Evolutionary conservation across 2,329 filamentous ascomycete species (phyloP).

Genomic region (Neocatenulostroma microsporum): DNA sequence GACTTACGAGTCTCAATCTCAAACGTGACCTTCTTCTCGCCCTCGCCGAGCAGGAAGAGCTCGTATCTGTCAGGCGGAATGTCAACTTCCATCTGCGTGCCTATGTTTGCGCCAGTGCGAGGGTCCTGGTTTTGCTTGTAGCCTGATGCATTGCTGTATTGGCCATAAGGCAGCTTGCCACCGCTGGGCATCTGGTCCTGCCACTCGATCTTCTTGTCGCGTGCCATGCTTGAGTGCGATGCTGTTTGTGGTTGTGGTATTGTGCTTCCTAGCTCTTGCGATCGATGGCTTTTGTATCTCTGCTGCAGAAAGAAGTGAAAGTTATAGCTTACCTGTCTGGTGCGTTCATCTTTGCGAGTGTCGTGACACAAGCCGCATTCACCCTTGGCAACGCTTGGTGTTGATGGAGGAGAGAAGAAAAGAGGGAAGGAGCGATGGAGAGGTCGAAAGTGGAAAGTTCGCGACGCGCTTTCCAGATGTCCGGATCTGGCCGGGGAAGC

Average conservation of each 20-base stretch:
- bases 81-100: conserved; percentile 25
- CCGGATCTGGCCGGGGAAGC: not conserved
- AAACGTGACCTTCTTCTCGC: conserved; percentile 89
- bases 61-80: conserved; percentile 61
- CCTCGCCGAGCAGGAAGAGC: conserved; percentile 77
- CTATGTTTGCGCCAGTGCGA: conserved; percentile 14
- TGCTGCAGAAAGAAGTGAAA: conserved; percentile 6
- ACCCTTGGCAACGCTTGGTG: not conserved
- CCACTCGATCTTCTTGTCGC: not conserved
- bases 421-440: conserved; percentile 11
- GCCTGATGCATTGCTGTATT: conserved; percentile 10
- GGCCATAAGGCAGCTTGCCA: conserved; percentile 5
- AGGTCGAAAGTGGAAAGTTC: not conserved
- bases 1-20: conserved; percentile 77
- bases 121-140: conserved; percentile 12
- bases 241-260: conserved; percentile 6
- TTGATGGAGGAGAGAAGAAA: conserved; percentile 1
- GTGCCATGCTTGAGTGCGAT: conserved; percentile 7
- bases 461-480: not conserved
- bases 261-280: not conserved
- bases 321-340: conserved; percentile 42
- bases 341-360: conserved; percentile 42
- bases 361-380: conserved; percentile 12
- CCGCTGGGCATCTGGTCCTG: conserved; percentile 1
- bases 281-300: not conserved